Evolutionary conservation across 2,329 filamentous ascomycete species (phyloP).

Genomic region (Aspergillus phoenicis): DNA sequence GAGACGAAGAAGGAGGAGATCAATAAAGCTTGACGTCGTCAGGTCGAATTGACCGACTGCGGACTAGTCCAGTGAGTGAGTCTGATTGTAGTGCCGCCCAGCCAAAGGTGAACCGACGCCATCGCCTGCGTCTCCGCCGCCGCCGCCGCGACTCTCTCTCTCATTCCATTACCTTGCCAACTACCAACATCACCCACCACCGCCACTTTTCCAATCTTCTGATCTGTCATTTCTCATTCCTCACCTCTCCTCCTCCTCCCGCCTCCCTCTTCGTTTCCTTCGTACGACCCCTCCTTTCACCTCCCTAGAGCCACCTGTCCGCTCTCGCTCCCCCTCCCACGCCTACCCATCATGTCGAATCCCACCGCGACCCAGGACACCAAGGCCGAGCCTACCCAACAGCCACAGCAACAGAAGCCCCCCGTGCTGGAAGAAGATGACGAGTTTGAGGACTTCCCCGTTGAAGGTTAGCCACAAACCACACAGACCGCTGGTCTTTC

Average conservation of each 20-base stretch:
- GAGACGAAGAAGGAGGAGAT: not conserved
- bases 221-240: conserved; percentile 9
- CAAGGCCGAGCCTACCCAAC: conserved; percentile 44
- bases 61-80: not conserved
- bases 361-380: conserved; percentile 36
- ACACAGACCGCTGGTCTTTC: not conserved
- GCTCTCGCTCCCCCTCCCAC: conserved; percentile 4
- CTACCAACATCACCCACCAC: not conserved
- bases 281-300: not conserved
- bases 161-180: not conserved
- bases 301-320: not conserved
- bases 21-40: not conserved
- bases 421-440: conserved; percentile 90
- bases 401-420: conserved; percentile 63
- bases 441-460: conserved; percentile 98
- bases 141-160: not conserved
- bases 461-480: conserved; percentile 68
- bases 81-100: not conserved
- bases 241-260: not conserved
- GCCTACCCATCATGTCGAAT: conserved; percentile 50
- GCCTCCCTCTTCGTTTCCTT: not conserved
- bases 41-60: not conserved
- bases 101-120: not conserved
- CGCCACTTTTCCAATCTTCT: not conserved
- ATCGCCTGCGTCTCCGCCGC: not conserved